Conservation (phyloP, 2,329 filamentous ascomycete genomes). For the Orbilia javanica region DNA sequence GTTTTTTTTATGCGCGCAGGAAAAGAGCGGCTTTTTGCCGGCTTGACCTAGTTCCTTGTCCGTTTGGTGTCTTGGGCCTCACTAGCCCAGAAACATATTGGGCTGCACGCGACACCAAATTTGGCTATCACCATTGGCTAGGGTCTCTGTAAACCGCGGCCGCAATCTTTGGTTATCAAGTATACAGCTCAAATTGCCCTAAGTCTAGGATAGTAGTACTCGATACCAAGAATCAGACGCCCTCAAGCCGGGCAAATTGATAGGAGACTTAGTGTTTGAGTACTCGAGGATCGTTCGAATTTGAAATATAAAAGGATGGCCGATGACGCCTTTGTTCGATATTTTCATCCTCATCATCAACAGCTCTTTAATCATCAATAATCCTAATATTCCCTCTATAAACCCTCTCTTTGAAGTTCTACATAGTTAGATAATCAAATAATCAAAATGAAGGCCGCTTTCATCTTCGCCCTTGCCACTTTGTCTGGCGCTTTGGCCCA, state of each 20-base stretch:
- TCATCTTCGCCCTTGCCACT: slow-evolving; percentile 32
- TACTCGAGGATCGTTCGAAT: neutral
- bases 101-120: slow-evolving; percentile 46
- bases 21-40: slow-evolving; percentile 32
- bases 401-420: neutral
- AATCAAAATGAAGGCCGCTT: slow-evolving; percentile 46
- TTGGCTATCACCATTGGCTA: slow-evolving; percentile 8
- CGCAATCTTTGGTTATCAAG: neutral
- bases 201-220: neutral
- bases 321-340: neutral
- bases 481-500: slow-evolving; percentile 47
- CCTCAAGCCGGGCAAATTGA: neutral
- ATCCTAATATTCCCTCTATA: neutral
- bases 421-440: no score
- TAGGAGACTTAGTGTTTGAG: neutral
- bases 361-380: neutral
- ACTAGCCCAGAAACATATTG: neutral
- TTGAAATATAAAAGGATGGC: slow-evolving; percentile 27
- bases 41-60: slow-evolving; percentile 14
- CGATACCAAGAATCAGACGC: neutral
- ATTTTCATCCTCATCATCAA: slow-evolving; percentile 11
- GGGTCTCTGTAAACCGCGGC: neutral
- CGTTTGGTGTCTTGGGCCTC: neutral
- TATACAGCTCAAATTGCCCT: neutral
- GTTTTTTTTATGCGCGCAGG: slow-evolving; percentile 47